phyloP scores from a whole-genome alignment of 1,139 yeast species.

The Candida tropicalis region DNA sequence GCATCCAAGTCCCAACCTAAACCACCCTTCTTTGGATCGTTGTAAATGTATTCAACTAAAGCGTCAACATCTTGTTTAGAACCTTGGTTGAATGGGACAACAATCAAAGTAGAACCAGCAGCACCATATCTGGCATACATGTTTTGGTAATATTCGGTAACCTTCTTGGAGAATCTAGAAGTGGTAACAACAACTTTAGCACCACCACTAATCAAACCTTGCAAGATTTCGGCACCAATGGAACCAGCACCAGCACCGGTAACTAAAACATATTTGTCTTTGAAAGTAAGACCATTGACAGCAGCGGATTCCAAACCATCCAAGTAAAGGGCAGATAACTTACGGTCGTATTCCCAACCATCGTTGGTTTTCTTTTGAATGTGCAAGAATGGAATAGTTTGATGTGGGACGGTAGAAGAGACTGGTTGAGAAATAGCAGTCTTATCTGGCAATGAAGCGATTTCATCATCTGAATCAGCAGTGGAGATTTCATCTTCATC shows the following conservation, averaged over 20 bases:
- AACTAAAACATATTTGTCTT: constrained; percentile 83
- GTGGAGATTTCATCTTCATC: constrained; percentile 50
- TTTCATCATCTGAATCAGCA: constrained; percentile 60
- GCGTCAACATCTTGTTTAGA: constrained; percentile 92
- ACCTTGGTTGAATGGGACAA: constrained; percentile 98
- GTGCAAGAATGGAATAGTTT: constrained; percentile 93
- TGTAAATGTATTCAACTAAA: constrained; percentile 81
- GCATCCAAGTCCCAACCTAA: constrained; percentile 98
- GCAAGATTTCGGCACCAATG: constrained; percentile 95
- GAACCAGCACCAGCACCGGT: constrained; percentile 99
- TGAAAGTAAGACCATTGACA: constrained; percentile 86
- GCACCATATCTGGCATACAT: constrained; percentile 93
- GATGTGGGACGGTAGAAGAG: constrained; percentile 72
- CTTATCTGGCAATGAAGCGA: constrained; percentile 77
- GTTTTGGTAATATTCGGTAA: constrained; percentile 93
- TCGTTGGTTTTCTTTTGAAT: constrained; percentile 73
- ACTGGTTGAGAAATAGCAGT: constrained; percentile 73
- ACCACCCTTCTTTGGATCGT: constrained; percentile 81
- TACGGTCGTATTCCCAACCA: constrained; percentile 88
- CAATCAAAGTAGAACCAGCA: constrained; percentile 85
- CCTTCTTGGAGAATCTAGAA: constrained; percentile 90
- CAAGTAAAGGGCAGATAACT: constrained; percentile 74
- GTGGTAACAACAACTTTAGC: constrained; percentile 97
- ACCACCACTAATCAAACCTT: constrained; percentile 96
- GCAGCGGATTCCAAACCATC: constrained; percentile 94